Percentiles rank a stretch among this genome's conserved stretches.
Evolutionary conservation across 495 filamentous ascomycete species (phyloP).

Genomic region (Elasticomyces elasticus): DNA sequence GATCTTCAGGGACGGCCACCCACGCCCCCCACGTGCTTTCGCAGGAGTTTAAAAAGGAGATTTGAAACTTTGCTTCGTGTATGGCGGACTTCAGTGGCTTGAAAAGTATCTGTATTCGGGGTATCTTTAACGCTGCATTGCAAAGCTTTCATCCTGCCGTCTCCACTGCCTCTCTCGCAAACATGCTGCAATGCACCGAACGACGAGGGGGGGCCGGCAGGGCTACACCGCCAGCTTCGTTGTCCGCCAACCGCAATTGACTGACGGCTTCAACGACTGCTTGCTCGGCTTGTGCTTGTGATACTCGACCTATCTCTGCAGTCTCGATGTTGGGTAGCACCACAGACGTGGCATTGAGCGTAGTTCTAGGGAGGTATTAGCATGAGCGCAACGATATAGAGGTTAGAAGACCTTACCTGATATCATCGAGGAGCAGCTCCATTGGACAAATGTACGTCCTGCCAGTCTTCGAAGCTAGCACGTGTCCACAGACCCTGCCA

Average conservation of each 20-base stretch:
- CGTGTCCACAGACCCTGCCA: conserved; percentile 78
- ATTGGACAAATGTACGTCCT: conserved; percentile 88
- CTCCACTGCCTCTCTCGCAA: background rate
- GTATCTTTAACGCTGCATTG: too few relatives aligned
- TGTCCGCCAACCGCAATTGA: background rate
- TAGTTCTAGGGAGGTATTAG: background rate
- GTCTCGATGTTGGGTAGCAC: background rate
- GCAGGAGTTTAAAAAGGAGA: too few relatives aligned
- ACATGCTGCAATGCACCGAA: background rate
- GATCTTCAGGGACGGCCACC: too few relatives aligned
- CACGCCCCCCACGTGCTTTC: too few relatives aligned
- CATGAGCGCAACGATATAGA: background rate
- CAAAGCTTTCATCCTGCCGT: background rate
- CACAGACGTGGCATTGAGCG: background rate
- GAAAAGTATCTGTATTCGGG: too few relatives aligned
- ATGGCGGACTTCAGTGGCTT: too few relatives aligned
- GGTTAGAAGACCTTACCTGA: conserved; percentile 35
- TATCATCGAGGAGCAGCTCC: conserved; percentile 80
- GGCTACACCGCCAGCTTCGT: background rate
- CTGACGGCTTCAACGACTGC: background rate
- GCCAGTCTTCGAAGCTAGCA: conserved; percentile 65
- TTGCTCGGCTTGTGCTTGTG: background rate
- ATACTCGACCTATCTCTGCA: background rate
- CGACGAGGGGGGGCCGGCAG: background rate
- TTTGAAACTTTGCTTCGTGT: too few relatives aligned